Evolutionary conservation across 129 eudicot genomes (phyloP), one percentile per base, ranked within the genome.

Genomic region (Saussurea involucrata): DNA sequence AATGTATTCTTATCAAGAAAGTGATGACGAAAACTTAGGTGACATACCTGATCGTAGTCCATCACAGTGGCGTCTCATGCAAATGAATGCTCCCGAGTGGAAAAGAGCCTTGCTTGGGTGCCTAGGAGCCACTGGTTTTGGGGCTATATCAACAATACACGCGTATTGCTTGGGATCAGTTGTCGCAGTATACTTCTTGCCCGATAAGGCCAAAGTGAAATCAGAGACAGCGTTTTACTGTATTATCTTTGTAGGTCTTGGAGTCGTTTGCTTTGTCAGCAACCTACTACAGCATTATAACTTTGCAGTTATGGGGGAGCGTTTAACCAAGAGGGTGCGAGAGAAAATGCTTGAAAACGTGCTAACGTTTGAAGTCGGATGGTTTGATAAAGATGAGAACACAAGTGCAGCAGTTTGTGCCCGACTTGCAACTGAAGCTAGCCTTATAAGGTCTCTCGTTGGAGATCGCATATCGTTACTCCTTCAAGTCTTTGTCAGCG

Each of bases 31-130:
- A 17, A 4, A 66, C 31, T 29, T 70, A 0, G 69, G 60, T 28
- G 18, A 66, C 11, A 49, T 21, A 21, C 61, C 80, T 7, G n/a
- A 81, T 49, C 75, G 68, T 10, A 74, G 28, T 65, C 85, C 88
- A 69, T 87, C 97, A 25, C 85, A 81, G 36, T 87, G 88, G 95
- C 84, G 88, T 60, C 60, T 92, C 17, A 29, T 92, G 66, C 67
- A 71, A 60, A 85, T 92, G 95, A 92, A 92, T 63, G 90, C 82
- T 8, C 92, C 95, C 1, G 97, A 92, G 82, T 92, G 97, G 97
- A 92, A 85, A 63, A 77, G 87, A 28, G 86, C 90, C 6, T 42
- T 92, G 7, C 87, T 92, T 13, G 97, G 97, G 24, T 89, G 95
- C 84, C 37, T 89, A 29, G 97, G 97, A 58, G 83, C 97, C 24